Conservation (phyloP, 2,329 filamentous ascomycete genomes). For the Sporothrix humicola region DNA sequence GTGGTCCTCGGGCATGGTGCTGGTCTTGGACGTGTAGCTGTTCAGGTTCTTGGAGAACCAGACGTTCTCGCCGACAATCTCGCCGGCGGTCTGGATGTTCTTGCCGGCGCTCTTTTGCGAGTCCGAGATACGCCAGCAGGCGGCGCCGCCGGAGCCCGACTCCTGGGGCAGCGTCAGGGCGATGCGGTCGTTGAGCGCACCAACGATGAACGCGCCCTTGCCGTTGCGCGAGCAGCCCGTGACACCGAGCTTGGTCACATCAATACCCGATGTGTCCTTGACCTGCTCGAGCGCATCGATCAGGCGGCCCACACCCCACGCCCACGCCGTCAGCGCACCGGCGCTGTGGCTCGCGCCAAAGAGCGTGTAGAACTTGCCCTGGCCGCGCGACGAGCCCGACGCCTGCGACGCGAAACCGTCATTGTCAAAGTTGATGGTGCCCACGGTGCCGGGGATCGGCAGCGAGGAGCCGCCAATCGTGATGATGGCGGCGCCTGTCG, state of each 20-base stretch:
- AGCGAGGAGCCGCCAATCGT: constrained; percentile 62
- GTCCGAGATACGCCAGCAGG: constrained; percentile 65
- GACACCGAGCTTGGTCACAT: constrained; percentile 58
- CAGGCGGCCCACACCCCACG: constrained; percentile 66
- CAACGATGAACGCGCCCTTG: constrained; percentile 67
- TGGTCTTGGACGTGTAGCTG: constrained; percentile 54
- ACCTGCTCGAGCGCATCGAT: constrained; percentile 64
- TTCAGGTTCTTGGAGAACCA: constrained; percentile 66
- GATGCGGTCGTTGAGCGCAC: constrained; percentile 63
- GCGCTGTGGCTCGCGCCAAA: constrained; percentile 62
- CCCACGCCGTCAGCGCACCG: constrained; percentile 66
- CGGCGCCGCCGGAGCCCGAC: constrained; percentile 65
- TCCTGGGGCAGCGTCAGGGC: constrained; percentile 67
- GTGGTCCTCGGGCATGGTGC: constrained; percentile 60
- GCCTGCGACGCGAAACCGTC: constrained; percentile 61
- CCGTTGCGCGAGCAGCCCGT: constrained; percentile 69
- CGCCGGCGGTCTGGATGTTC: constrained; percentile 63
- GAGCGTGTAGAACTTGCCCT: constrained; percentile 64
- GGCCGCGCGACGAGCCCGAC: constrained; percentile 55
- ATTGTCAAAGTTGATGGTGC: constrained; percentile 64
- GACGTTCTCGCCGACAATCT: constrained; percentile 57
- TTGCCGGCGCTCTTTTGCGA: constrained; percentile 56
- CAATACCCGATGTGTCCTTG: constrained; percentile 54
- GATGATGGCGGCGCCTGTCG: constrained; percentile 59
- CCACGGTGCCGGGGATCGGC: constrained; percentile 60